These are phyloP conservation scores for Lepidopterella palustris DNA, from an alignment of 495 filamentous ascomycete species.

Conservation along the genomic window DNA sequence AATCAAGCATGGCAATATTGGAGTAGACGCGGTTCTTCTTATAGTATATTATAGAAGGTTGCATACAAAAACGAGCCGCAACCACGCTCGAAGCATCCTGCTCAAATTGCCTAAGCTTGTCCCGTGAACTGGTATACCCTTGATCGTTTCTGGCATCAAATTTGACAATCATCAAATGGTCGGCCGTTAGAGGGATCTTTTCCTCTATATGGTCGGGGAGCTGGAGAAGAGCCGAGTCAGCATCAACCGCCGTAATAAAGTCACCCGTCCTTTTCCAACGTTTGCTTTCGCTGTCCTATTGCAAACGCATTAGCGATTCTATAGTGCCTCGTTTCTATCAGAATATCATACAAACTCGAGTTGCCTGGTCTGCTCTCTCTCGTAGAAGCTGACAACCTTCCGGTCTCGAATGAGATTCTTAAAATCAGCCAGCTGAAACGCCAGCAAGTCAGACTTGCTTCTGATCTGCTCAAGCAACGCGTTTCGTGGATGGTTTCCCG, in stretches of 20 bases:
- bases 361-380: slow-evolving; percentile 32
- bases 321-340: background rate
- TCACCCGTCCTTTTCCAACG: slow-evolving; percentile 6
- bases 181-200: slow-evolving; percentile 17
- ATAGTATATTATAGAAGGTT: background rate
- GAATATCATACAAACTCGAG: slow-evolving; percentile 17
- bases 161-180: slow-evolving; percentile 31
- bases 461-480: slow-evolving; percentile 19
- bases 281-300: slow-evolving; percentile 2
- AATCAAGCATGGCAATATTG: too few species aligned
- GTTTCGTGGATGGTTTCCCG: slow-evolving; percentile 29
- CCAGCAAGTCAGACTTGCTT: slow-evolving; percentile 26
- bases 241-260: slow-evolving; percentile 15
- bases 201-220: slow-evolving; percentile 22
- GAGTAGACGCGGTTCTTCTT: too few species aligned
- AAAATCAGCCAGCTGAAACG: slow-evolving; percentile 17
- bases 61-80: background rate
- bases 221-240: slow-evolving; percentile 23
- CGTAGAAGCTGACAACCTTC: slow-evolving; percentile 35
- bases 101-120: slow-evolving; percentile 10
- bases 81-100: slow-evolving; percentile 5
- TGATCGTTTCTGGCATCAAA: slow-evolving; percentile 11
- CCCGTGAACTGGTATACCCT: slow-evolving; percentile 10
- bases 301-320: background rate
- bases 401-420: slow-evolving; percentile 32